Evolutionary conservation across 139 green algal species (phyloP), one percentile per base, ranked within the genome.

Genomic region (Chlorella sp.): DNA sequence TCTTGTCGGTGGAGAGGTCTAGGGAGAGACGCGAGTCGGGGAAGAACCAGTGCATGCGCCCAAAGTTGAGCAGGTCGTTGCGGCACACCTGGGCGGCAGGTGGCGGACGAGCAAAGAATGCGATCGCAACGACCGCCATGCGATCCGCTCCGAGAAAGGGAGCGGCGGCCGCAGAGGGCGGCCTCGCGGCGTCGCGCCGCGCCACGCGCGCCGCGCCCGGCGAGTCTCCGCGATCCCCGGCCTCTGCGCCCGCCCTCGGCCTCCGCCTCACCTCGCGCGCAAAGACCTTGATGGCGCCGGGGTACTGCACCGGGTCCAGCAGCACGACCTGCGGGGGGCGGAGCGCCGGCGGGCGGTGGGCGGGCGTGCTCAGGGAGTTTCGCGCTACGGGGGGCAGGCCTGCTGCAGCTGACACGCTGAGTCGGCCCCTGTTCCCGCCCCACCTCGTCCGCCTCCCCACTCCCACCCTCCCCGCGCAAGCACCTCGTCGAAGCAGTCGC

Each of bases 21-120:
- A 97, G 86, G 0, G 87, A 84, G 66, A 96, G 84, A 53, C 91
- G 85, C 23, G 82, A 91, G 86, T 96, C 93, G 11, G 93, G 93
- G 86, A 97, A 96, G 89, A 97, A 97, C 58, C 94, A 94, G 86
- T 97, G 93, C 64, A 96, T 84, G 15, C 92, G 87, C 3, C 93
- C 93, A 84, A 96, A 96, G 83, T 94, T 95, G 76, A 97, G 91
- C 55, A 97, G 76, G 82, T 97, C 93, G 77, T 97, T 97, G 60
- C 91, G 84, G 88, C 87, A 92, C 27, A 94, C 84, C n/a, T n/a
- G n/a, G n/a, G n/a, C n/a, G n/a, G n/a, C n/a, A n/a, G n/a, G n/a
- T n/a, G n/a, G n/a, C n/a, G n/a, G n/a, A n/a, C n/a, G n/a, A n/a
- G n/a, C n/a, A n/a, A n/a, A n/a, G n/a, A n/a, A n/a, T n/a, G n/a